Conservation (phyloP, 345 rosid species). For the Syzygium grande region DNA sequence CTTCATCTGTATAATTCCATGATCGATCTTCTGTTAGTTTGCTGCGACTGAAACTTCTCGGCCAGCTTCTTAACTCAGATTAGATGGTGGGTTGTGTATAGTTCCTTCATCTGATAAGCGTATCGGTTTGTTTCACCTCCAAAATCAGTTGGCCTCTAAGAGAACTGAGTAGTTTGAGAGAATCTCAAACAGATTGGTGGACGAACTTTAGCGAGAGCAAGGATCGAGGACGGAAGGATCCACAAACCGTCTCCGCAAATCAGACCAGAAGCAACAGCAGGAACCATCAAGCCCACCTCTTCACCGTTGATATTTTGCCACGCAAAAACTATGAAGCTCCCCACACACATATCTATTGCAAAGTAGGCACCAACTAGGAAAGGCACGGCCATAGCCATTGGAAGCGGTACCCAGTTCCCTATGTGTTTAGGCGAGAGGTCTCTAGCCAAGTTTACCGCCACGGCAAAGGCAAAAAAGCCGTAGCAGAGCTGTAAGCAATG, state of each 20-base stretch:
- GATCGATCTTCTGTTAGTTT: not conserved
- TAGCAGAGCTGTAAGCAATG: conserved; percentile 77
- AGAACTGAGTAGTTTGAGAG: not conserved
- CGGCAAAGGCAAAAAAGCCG: conserved; percentile 62
- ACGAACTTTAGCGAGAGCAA: conserved; percentile 48
- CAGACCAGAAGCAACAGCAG: conserved; percentile 76
- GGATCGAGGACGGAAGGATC: conserved; percentile 71
- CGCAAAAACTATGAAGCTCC: conserved; percentile 41
- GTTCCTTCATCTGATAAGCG: not conserved
- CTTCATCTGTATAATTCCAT: not conserved
- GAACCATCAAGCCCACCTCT: conserved; percentile 56
- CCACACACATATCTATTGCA: conserved; percentile 71
- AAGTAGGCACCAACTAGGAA: conserved; percentile 81
- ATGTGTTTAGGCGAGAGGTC: conserved; percentile 35
- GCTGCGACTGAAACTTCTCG: not conserved
- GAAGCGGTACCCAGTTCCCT: conserved; percentile 71
- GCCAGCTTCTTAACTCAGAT: not conserved
- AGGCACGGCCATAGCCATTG: conserved; percentile 95
- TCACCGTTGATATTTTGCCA: conserved; percentile 28
- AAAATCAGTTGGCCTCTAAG: not conserved
- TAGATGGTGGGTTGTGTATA: not conserved
- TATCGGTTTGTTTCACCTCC: not conserved
- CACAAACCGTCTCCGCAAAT: conserved; percentile 86
- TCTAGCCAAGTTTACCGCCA: conserved; percentile 43
- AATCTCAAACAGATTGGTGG: conserved; percentile 78